Conservation (phyloP, 306 rosid genomes). For the Boehmeria nivea region DNA sequence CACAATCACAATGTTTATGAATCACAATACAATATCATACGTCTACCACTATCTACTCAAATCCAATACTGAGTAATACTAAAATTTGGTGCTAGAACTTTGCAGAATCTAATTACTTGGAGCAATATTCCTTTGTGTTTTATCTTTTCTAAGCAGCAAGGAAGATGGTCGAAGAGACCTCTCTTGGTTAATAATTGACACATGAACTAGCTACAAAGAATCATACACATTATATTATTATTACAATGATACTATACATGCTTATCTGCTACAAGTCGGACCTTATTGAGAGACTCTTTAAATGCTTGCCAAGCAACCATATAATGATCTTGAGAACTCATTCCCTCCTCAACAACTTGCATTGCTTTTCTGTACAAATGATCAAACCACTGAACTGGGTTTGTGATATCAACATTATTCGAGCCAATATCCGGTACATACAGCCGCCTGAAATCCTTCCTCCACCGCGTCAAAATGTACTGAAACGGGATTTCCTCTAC, state of each 20-base stretch:
- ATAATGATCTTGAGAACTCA: conserved; percentile 79
- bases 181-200: too few relatives aligned
- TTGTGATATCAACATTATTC: conserved; percentile 62
- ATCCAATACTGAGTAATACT: too few relatives aligned
- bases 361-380: conserved; percentile 86
- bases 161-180: too few relatives aligned
- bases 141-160: too few relatives aligned
- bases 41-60: too few relatives aligned
- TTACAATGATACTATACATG: conserved; percentile 31
- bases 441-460: conserved; percentile 77
- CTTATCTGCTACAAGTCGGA: conserved; percentile 67
- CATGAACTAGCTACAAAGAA: too few relatives aligned
- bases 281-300: conserved; percentile 81
- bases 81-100: too few relatives aligned
- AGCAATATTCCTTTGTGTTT: too few relatives aligned
- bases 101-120: too few relatives aligned
- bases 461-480: conserved; percentile 78
- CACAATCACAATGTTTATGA: too few relatives aligned
- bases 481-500: conserved; percentile 80
- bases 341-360: conserved; percentile 88
- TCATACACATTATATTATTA: too few relatives aligned
- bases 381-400: conserved; percentile 94
- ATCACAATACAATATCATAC: too few relatives aligned
- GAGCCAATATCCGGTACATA: conserved; percentile 64
- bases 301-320: conserved; percentile 87